phyloP scores from a whole-genome alignment of 768 basidiomycete species.

The Pulveroboletus sp. region DNA sequence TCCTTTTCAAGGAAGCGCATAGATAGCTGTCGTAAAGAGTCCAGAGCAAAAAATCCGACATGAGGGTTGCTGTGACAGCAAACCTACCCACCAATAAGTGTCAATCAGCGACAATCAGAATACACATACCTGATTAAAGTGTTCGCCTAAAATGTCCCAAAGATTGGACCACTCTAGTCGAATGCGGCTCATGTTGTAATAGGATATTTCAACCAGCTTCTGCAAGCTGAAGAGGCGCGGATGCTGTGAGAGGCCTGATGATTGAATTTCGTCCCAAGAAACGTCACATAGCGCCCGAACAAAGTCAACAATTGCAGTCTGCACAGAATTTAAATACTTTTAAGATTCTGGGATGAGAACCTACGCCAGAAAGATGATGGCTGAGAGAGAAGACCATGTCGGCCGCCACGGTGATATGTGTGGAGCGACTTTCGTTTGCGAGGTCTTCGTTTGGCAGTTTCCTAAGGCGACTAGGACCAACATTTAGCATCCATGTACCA shows the following conservation, averaged over 20 bases:
- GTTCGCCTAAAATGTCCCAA: conserved; percentile 97
- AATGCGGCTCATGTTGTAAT: conserved; percentile 99
- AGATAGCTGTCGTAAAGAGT: conserved; percentile 92
- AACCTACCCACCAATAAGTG: conserved; percentile 52
- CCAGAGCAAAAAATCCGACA: conserved; percentile 94
- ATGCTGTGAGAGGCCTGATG: conserved; percentile 90
- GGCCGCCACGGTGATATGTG: conserved; percentile 96
- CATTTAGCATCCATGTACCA: conserved; percentile 6
- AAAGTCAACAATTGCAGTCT: conserved; percentile 98
- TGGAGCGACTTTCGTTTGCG: conserved; percentile 94
- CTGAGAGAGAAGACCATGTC: conserved; percentile 99
- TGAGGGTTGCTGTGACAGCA: conserved; percentile 98
- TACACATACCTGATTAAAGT: conserved; percentile 85
- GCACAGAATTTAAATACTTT: conserved; percentile 9
- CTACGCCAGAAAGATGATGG: conserved; percentile 89
- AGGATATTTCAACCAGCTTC: conserved; percentile 98
- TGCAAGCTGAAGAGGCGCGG: conserved; percentile 96
- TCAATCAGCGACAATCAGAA: neutral
- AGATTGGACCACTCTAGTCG: conserved; percentile 97
- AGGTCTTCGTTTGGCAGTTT: conserved; percentile 88
- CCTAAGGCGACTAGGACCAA: conserved; percentile 36
- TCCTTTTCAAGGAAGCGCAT: conserved; percentile 99
- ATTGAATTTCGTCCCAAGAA: conserved; percentile 99
- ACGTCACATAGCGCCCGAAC: conserved; percentile 94
- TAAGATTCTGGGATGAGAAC: conserved; percentile 27